These are phyloP conservation scores for Talinum fruticosum DNA, from an alignment of 148 eudicot genomes.

Conservation along the genomic window DNA sequence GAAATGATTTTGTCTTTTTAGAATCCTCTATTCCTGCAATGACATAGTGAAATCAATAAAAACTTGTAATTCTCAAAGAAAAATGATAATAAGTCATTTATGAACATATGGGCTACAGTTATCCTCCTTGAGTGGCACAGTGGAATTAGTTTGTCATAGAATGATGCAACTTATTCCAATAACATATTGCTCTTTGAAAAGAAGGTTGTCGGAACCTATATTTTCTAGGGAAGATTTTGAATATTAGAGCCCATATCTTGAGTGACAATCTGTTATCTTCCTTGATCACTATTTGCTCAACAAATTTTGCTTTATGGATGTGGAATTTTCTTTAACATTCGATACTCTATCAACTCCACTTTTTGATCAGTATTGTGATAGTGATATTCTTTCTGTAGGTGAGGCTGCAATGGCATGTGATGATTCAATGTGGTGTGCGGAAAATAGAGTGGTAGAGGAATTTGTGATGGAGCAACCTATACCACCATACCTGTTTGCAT, in stretches of 20 bases:
- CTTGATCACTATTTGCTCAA: too few species aligned
- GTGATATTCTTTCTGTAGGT: conserved; percentile 24
- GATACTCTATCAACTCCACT: neutral
- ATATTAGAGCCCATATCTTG: neutral
- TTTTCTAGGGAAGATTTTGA: neutral
- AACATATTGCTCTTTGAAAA: neutral
- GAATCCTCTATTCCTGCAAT: neutral
- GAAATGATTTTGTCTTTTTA: neutral
- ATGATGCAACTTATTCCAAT: neutral
- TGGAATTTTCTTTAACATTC: neutral
- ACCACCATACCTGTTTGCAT: conserved; percentile 94
- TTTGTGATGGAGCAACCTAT: conserved; percentile 96
- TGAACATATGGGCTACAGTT: neutral
- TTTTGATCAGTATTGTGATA: neutral
- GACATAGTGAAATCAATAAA: neutral
- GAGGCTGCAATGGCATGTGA: conserved; percentile 67
- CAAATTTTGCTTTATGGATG: neutral
- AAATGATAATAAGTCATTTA: neutral
- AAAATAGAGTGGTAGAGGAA: conserved; percentile 82
- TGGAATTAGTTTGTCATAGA: neutral
- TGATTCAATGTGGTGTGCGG: conserved; percentile 79
- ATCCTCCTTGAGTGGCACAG: neutral
- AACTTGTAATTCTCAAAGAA: neutral
- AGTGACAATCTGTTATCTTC: neutral
- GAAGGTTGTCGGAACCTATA: neutral